phyloP scores from a whole-genome alignment of 257 asterid species.

The Jaltomata sinuosa region DNA sequence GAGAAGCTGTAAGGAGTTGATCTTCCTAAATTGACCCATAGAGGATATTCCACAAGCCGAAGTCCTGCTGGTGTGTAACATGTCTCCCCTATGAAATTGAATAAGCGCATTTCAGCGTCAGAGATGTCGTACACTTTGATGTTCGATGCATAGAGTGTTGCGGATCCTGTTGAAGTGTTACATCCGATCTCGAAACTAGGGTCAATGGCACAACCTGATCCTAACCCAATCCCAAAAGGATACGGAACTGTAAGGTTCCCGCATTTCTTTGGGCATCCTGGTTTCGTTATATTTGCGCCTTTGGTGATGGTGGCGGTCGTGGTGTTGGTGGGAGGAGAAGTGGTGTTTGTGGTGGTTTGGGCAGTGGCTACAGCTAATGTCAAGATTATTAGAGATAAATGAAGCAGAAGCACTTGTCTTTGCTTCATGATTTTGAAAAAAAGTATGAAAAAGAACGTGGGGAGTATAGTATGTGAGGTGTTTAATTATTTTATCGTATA shows the following conservation, averaged over 20 bases:
- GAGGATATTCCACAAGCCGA: neutral
- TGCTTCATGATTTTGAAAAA: neutral
- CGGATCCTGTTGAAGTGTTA: constrained; percentile 32
- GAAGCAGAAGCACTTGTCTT: neutral
- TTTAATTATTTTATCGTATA: neutral
- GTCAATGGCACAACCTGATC: constrained; percentile 23
- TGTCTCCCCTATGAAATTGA: constrained; percentile 25
- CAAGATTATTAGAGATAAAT: neutral
- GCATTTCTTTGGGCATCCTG: constrained; percentile 26
- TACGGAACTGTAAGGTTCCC: constrained; percentile 32
- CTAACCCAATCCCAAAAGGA: constrained; percentile 30
- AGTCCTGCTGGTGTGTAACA: constrained; percentile 40
- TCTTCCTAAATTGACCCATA: constrained; percentile 8
- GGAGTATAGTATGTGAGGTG: neutral
- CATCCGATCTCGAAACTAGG: constrained; percentile 30
- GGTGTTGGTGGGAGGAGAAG: constrained; percentile 6
- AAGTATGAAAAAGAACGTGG: neutral
- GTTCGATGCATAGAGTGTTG: constrained; percentile 18
- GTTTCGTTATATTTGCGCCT: constrained; percentile 22
- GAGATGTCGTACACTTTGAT: constrained; percentile 32
- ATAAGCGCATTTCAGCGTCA: constrained; percentile 35
- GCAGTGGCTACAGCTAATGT: constrained; percentile 18
- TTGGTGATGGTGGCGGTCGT: constrained; percentile 7
- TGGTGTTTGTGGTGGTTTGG: constrained; percentile 13
- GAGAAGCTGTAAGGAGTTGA: constrained; percentile 44